Evolutionary conservation across 2,329 filamentous ascomycete genomes (phyloP), one percentile per base, ranked within the genome.

Genomic region (Neophaeococcomyces mojaviensis): DNA sequence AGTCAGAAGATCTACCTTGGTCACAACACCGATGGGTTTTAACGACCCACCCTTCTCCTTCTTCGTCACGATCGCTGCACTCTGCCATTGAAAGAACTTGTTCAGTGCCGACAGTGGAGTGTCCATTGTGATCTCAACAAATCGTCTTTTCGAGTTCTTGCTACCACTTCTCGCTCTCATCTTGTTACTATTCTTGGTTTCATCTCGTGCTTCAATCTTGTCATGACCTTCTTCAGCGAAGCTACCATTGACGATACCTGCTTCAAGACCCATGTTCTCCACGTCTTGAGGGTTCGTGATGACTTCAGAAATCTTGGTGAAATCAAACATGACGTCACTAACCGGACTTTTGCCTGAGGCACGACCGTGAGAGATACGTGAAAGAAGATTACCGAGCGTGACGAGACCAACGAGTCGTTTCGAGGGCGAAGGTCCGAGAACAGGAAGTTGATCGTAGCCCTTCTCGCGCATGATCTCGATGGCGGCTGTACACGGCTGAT

Each of bases 401-500:
- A 98, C 86, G 5, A 98, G 79, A 28, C 92, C 92, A 41, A 94
- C 88, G 5, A 98, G 84, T 59, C 80, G 82, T 52, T 73, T 77
- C 51, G 80, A 80, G 3, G 77, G 77, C 15, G 36, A 31, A 15
- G 81, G 70, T 1, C 81, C 76, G 7, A 94, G 82, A 13, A 98
- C 92, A 35, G 92, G 92, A 34, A 98, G 83, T 69, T 98, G 94
- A 62, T 98, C 94, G 64, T 96, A 98, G 52, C 88, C 88, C 71
- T 92, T 94, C 61, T 98, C 92, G 56, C 90, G 87, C 92, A 98
- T 97, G 51, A 86, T 89, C 71, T 98, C 92, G 55, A 97, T 88
- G 44, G 94, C 92, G 55, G 90, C 86, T 52, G 86, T 78, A 68
- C 89, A 94, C 2, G 79, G 68, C 26, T 82, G 82, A 44, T 76